Evolutionary conservation across 441 rosid genomes (phyloP).

Genomic region (Erysimum cheiri): DNA sequence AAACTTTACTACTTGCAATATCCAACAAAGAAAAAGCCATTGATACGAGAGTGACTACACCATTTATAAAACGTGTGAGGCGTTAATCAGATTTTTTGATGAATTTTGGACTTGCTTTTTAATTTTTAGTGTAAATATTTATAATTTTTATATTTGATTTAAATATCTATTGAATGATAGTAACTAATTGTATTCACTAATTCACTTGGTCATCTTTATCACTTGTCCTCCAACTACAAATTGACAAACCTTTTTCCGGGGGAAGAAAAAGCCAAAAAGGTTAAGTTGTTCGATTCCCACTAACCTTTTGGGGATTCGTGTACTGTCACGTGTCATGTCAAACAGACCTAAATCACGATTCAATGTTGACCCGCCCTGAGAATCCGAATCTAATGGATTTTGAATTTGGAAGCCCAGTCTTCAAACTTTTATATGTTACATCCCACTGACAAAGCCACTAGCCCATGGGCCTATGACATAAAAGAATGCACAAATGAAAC

Average conservation of each 20-base stretch:
- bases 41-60: background rate
- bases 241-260: constrained; percentile 1
- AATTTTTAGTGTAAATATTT: background rate
- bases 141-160: background rate
- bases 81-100: background rate
- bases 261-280: no score
- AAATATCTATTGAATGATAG: background rate
- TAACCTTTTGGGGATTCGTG: background rate
- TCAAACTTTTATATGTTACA: background rate
- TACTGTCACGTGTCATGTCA: constrained; percentile 21
- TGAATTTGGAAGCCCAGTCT: constrained; percentile 8
- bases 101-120: background rate
- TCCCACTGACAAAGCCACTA: background rate
- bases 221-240: background rate
- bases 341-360: background rate
- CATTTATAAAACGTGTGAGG: background rate
- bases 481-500: background rate
- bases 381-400: background rate
- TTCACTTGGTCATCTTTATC: background rate
- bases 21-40: background rate
- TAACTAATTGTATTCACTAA: background rate
- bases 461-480: constrained; percentile 23
- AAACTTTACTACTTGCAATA: constrained; percentile 1
- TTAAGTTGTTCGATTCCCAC: constrained; percentile 17
- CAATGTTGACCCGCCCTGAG: constrained; percentile 9